Base-by-base conservation (phyloP, 805 yeast genomes). In the Kazachstania taianensis region DNA sequence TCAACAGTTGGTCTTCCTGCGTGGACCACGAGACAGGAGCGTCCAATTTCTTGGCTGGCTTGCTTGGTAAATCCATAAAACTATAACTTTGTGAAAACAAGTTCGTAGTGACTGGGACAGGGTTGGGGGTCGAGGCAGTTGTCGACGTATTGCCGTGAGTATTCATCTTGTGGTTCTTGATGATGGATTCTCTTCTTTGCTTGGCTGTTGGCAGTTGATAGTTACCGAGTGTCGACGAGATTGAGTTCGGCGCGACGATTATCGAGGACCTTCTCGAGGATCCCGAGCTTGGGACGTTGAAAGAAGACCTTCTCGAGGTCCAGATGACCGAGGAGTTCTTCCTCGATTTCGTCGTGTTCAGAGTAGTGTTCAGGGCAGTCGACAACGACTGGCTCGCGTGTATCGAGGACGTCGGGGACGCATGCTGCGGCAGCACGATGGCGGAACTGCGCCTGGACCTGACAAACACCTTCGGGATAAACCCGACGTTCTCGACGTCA, bases 1-100 rank as follows among this genome's bases (percentile, higher is more conserved):
- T 48, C 26, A 84, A 55, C 24, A 74, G 53, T 42, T 77, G 81
- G 57, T 84, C 94, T 56, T 84, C 94, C 35, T 81, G 92, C 48
- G 37, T 34, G 1, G 71, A 49, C 78, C 78, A 73, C 9, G 20
- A 12, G 20, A 7, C 14, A 7, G 13, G 18, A 13, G 23, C 14
- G 8, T 9, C 12, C 15, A 16, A 15, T 18, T 19, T 20, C n/a
- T 22, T 17, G 13, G 10, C 14, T 25, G 25, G 32, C 8, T 18
- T 28, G 13, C 15, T 20, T 10, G 53, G 53, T 8, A 48, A 32
- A 39, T 50, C 55, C 25, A 41, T 41, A 25, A 45, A 52, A 18
- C 40, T 39, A 33, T 48, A 38, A 30, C 41, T 32, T 33, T 36
- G 19, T 12, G 42, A 20, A 26, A 42, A 42, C 13, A 35, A 7